Evolutionary conservation across 2,329 filamentous ascomycete genomes (phyloP).

Genomic region (Alternaria dauci): DNA sequence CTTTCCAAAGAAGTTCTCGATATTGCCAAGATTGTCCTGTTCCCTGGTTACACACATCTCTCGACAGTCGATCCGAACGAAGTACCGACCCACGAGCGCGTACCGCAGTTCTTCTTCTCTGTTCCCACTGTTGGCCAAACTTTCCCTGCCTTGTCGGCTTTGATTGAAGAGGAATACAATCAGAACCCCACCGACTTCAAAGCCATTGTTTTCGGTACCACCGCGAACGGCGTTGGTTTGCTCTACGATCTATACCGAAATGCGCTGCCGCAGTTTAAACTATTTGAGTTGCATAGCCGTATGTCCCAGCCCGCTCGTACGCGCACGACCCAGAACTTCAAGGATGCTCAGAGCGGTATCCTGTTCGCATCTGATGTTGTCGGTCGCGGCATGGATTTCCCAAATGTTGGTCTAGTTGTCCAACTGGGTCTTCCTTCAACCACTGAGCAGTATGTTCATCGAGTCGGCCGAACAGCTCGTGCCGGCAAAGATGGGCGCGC

Average conservation of each 20-base stretch:
- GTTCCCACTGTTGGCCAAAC: slow-evolving; percentile 55
- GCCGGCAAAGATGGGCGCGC: slow-evolving; percentile 60
- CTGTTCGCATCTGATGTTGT: slow-evolving; percentile 61
- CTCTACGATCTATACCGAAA: slow-evolving; percentile 52
- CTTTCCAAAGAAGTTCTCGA: slow-evolving; percentile 56
- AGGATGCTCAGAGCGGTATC: slow-evolving; percentile 57
- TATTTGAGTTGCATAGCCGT: slow-evolving; percentile 56
- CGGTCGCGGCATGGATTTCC: slow-evolving; percentile 62
- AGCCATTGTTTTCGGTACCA: slow-evolving; percentile 58
- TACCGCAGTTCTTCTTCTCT: slow-evolving; percentile 59
- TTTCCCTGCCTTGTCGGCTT: slow-evolving; percentile 56
- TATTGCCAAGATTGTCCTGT: slow-evolving; percentile 56
- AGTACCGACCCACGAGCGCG: slow-evolving; percentile 57
- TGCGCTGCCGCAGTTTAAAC: slow-evolving; percentile 45
- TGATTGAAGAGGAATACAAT: slow-evolving; percentile 56
- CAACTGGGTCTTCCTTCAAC: slow-evolving; percentile 61
- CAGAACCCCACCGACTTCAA: slow-evolving; percentile 54
- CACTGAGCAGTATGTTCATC: slow-evolving; percentile 58
- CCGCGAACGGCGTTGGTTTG: slow-evolving; percentile 57
- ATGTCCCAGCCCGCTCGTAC: slow-evolving; percentile 55
- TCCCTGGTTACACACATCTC: slow-evolving; percentile 53
- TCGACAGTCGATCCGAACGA: slow-evolving; percentile 57
- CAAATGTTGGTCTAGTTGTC: slow-evolving; percentile 59
- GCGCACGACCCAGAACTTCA: slow-evolving; percentile 56
- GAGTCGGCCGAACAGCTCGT: slow-evolving; percentile 54